Base-by-base conservation (phyloP, 805 yeast species). In the Priceomyces medius region DNA sequence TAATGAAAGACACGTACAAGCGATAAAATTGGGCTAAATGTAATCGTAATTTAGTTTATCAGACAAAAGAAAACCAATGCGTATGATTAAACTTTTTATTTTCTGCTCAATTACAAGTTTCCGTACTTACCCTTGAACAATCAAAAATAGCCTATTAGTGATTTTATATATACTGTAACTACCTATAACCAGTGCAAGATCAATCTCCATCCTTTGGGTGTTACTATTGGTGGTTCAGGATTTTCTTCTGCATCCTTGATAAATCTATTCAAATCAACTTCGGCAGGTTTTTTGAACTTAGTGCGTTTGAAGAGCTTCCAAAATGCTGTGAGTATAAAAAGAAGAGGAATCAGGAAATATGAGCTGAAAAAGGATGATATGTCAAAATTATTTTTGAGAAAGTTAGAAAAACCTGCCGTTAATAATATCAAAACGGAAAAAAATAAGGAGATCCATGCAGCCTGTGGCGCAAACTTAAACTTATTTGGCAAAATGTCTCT, bases 371-470 rank as follows among this genome's bases (percentile, higher is more conserved):
- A 56, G 0, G 46, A 27, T 4, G 61, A 45, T 14, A 51, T 43
- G 7, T 40, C 46, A 35, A 59, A 68, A 4, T 62, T 41, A 3
- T 66, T 66, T 10, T 57, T 49, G 18, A 68, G 49, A 45, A 68
- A 68, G 47, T 56, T 58, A 17, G 51, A 37, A 47, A 58, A 67
- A 2, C 74, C 74, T 21, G 62, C 64, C 2, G 69, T 65, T 18
- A 67, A 41, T 20, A 67, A 45, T 32, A 67, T 45, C 3, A 66
- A 7, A 1, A 48, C 10, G 3, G 61, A 55, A 4, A 48, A 40
- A 20, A 45, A 42, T 16, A 42, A 20, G 19, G 46, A 45, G 10
- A 45, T 31, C 41, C 44, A 40, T 20, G 44, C 44, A 6, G 43
- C 44, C 10, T 29, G 24, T 1, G 41, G 38, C 9, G 62, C 61